Base-by-base conservation (phyloP, 441 rosid species). In the Erodium moschatum region DNA sequence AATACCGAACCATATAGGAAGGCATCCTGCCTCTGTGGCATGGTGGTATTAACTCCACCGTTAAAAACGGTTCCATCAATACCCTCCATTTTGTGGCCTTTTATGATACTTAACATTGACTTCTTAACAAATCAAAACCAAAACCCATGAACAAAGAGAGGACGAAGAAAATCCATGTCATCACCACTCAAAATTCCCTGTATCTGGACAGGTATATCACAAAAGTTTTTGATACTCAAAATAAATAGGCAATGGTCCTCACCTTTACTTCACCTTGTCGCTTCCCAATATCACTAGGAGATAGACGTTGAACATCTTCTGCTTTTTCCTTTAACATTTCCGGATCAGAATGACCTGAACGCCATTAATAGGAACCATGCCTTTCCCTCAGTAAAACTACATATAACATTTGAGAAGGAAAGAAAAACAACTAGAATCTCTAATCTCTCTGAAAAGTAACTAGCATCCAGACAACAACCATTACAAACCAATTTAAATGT, bases 311-410 rank as follows among this genome's bases (percentile, higher is more conserved):
- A 5, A 81, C 81, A 76, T 85, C 92, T 74, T 84, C 73, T 4
- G 97, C 92, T 7, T 82, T 73, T 83, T 89, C 88, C 81, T 90
- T 93, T n/a, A 93, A 72, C 66, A 84, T 85, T 20, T 75, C 84
- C 0, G 97, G 88, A 85, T 93, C 95, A 46, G 98, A 90, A 70
- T 90, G 90, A 73, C 97, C 97, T 92, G 76, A 65, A 61, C n/a
- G n/a, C 29, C 72, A 70, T 44, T 46, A n/a, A 9, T 21, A 9
- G 4, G 8, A 46, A 11, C 11, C 10, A 61, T 5, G 24, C 9
- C 5, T 15, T 18, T 54, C 63, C 18, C 63, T 8, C 63, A 56
- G 10, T 20, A 19, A 18, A 56, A 56, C 12, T 12, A 56, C 63
- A 56, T 18, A 54, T 18, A 54, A 56, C 63, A 56, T 56, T 56